These are phyloP conservation scores for Cymbopogon flexuosus DNA, from an alignment of 202 grass and related monocot genomes.

Conservation along the genomic window DNA sequence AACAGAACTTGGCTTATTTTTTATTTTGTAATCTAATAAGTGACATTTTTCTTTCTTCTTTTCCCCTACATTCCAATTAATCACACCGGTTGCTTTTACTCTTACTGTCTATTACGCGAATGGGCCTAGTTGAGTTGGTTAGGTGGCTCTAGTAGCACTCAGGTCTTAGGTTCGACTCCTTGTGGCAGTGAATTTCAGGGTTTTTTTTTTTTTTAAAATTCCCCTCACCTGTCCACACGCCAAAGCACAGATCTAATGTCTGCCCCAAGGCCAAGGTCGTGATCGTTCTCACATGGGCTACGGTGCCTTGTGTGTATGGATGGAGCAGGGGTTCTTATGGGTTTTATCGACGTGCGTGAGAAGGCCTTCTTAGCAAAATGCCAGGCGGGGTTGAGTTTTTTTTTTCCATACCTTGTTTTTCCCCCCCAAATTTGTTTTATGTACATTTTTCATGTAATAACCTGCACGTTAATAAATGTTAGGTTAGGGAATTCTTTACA, in stretches of 20 bases:
- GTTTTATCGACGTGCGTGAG: not conserved
- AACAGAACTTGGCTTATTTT: not conserved
- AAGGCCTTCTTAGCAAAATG: not conserved
- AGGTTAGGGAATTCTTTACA: conserved; percentile 90
- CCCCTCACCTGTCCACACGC: not conserved
- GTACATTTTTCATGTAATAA: conserved; percentile 4
- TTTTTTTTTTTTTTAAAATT: too few relatives aligned
- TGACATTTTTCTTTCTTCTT: not conserved
- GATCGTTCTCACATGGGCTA: not conserved
- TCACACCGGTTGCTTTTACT: not conserved
- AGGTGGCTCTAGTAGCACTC: not conserved
- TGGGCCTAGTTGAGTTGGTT: not conserved
- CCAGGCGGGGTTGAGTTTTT: not conserved
- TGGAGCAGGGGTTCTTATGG: not conserved
- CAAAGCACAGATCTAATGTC: not conserved
- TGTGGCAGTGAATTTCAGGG: not conserved
- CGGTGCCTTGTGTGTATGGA: not conserved
- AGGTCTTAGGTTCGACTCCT: not conserved
- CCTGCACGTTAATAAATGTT: not conserved
- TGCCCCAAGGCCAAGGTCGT: not conserved
- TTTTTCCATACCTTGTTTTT: not conserved
- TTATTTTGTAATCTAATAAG: not conserved
- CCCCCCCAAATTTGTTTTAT: not conserved
- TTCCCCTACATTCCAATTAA: not conserved
- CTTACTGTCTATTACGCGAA: not conserved